Percentiles rank a stretch among this genome's conserved stretches.
phyloP scores from a whole-genome alignment of 768 basidiomycete species.

The Agaricus sinodeliciosus region DNA sequence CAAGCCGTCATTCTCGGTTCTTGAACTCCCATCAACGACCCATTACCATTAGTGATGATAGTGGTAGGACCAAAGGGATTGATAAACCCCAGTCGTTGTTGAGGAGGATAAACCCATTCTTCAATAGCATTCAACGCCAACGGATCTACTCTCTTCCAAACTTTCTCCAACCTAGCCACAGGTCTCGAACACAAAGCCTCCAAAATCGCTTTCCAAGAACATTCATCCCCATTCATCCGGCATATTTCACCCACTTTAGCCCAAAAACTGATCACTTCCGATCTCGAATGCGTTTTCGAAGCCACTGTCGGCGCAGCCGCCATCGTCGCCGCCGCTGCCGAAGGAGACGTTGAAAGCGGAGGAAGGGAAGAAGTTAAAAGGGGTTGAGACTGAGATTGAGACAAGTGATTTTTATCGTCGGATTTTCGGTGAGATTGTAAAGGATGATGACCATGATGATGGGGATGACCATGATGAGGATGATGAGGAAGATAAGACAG shows the following conservation, averaged over 20 bases:
- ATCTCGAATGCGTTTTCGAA: constrained; percentile 54
- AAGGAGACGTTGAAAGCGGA: constrained; percentile 31
- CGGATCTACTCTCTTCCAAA: constrained; percentile 70
- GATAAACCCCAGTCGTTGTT: not conserved
- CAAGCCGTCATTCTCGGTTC: constrained; percentile 56
- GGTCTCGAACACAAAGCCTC: constrained; percentile 67
- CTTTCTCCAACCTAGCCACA: constrained; percentile 71
- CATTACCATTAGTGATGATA: constrained; percentile 16
- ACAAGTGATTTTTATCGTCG: constrained; percentile 18
- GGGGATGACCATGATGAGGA: constrained; percentile 8
- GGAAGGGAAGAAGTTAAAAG: too few relatives aligned
- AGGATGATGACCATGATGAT: constrained; percentile 1
- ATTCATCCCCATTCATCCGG: constrained; percentile 68
- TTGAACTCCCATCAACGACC: constrained; percentile 23
- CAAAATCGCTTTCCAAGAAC: constrained; percentile 71
- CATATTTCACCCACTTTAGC: constrained; percentile 67
- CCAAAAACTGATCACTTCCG: constrained; percentile 71
- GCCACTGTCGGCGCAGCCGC: too few relatives aligned
- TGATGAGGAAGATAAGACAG: constrained; percentile 2
- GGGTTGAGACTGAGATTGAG: too few relatives aligned
- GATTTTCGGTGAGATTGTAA: constrained; percentile 24
- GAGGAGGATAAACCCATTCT: constrained; percentile 49
- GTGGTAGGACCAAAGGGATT: too few relatives aligned
- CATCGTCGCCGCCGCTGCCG: too few relatives aligned
- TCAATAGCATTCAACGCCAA: constrained; percentile 53